Conservation (phyloP, 495 filamentous ascomycete genomes). For the Neurospora africana region DNA sequence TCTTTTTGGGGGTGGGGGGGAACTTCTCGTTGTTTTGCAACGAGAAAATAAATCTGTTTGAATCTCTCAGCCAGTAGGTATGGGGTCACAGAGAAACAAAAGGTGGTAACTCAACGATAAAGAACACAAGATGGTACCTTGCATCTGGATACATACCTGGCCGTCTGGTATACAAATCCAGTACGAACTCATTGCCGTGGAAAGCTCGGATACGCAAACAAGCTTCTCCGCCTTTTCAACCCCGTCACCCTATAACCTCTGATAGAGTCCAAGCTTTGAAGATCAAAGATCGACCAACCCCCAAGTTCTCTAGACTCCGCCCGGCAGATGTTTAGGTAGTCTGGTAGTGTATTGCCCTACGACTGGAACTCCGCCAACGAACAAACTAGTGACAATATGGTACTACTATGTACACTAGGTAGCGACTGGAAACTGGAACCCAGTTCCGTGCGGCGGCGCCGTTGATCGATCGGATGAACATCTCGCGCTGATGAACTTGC, state of each 20-base stretch:
- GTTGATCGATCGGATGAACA: neutral
- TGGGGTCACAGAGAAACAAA: neutral
- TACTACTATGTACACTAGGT: neutral
- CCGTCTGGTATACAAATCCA: neutral
- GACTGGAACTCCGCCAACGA: neutral
- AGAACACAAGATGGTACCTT: neutral
- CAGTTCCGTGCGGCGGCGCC: neutral
- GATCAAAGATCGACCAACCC: neutral
- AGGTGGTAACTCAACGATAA: neutral
- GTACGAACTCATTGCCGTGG: neutral
- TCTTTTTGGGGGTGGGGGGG: too few species aligned
- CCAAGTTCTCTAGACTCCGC: neutral
- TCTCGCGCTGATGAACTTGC: neutral
- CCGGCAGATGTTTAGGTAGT: neutral
- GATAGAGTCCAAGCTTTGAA: neutral
- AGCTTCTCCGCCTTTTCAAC: neutral
- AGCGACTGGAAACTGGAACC: neutral
- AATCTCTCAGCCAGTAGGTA: neutral
- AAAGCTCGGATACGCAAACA: neutral
- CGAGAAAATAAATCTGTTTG: neutral
- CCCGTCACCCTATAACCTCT: neutral
- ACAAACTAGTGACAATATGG: neutral
- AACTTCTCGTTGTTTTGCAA: neutral
- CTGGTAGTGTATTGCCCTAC: neutral
- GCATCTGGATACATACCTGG: neutral